A percentile compares a stretch with the other conserved stretches of the same genome.
Evolutionary conservation across 1,284 basidiomycete species (phyloP).

Genomic region (Ceratobasidium papillatum): DNA sequence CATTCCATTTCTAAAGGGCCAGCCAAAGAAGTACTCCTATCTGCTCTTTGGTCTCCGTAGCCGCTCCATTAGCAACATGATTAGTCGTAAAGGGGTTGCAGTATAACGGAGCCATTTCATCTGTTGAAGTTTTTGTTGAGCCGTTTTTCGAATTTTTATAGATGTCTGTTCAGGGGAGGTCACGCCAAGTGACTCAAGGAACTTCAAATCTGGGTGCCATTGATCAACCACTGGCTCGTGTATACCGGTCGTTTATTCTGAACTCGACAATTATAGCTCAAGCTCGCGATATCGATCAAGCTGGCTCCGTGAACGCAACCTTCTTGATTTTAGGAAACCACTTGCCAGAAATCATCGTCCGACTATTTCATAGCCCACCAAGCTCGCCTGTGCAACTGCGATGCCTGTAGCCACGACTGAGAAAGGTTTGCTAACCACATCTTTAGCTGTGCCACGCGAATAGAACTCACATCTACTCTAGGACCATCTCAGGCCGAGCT

Average conservation of each 20-base stretch:
- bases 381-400: background rate
- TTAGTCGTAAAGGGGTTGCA: conserved; percentile 35
- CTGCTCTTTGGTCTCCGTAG: conserved; percentile 32
- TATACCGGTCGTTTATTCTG: background rate
- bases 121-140: conserved; percentile 38
- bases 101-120: conserved; percentile 34
- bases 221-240: background rate
- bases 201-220: background rate
- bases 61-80: conserved; percentile 26
- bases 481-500: conserved; percentile 82
- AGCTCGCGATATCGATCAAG: background rate
- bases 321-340: too few species aligned
- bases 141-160: conserved; percentile 7
- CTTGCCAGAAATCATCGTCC: too few species aligned
- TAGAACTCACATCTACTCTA: background rate
- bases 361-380: background rate
- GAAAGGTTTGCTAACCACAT: conserved; percentile 2
- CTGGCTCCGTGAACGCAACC: too few species aligned
- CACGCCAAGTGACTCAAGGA: background rate
- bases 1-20: conserved; percentile 38
- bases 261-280: background rate
- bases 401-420: conserved; percentile 38
- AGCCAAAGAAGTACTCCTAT: conserved; percentile 40
- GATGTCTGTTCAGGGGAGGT: conserved; percentile 23
- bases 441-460: background rate